These are phyloP conservation scores for Fusarium pseudonygamai DNA, from an alignment of 2,329 filamentous ascomycete genomes.

Conservation along the genomic window DNA sequence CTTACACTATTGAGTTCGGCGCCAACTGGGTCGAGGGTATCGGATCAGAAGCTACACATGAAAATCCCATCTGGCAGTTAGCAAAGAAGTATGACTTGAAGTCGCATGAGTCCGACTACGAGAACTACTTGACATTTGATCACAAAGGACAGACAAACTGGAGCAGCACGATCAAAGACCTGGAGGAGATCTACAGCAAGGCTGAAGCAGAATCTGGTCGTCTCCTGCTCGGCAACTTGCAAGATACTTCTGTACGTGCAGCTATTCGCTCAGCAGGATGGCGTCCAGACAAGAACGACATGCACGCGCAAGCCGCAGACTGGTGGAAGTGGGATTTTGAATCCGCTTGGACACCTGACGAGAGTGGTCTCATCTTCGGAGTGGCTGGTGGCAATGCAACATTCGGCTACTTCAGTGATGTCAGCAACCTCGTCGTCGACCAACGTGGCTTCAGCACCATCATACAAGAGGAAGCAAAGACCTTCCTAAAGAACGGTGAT, in stretches of 20 bases:
- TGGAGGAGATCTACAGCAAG: constrained; percentile 55
- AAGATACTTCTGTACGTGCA: constrained; percentile 68
- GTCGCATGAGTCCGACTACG: constrained; percentile 67
- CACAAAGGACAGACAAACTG: constrained; percentile 65
- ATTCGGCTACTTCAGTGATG: constrained; percentile 69
- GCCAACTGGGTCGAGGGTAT: constrained; percentile 67
- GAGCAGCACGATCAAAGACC: constrained; percentile 58
- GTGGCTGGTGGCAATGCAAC: constrained; percentile 67
- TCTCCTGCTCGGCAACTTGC: constrained; percentile 66
- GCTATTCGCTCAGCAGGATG: constrained; percentile 69
- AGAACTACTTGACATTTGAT: constrained; percentile 68
- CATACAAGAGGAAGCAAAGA: constrained; percentile 64
- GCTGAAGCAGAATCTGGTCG: constrained; percentile 64
- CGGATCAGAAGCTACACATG: constrained; percentile 41
- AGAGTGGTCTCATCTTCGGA: constrained; percentile 64
- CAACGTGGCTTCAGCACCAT: constrained; percentile 69
- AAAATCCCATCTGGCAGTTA: constrained; percentile 72
- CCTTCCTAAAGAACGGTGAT: constrained; percentile 66
- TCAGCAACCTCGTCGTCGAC: constrained; percentile 70
- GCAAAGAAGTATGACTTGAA: constrained; percentile 66
- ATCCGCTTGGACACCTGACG: constrained; percentile 63
- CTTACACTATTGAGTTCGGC: constrained; percentile 70
- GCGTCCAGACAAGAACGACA: constrained; percentile 62
- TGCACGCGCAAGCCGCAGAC: constrained; percentile 64
- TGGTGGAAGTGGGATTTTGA: constrained; percentile 70